Base-by-base conservation (phyloP, 2,329 filamentous ascomycete genomes). In the Fusarium sp. region DNA sequence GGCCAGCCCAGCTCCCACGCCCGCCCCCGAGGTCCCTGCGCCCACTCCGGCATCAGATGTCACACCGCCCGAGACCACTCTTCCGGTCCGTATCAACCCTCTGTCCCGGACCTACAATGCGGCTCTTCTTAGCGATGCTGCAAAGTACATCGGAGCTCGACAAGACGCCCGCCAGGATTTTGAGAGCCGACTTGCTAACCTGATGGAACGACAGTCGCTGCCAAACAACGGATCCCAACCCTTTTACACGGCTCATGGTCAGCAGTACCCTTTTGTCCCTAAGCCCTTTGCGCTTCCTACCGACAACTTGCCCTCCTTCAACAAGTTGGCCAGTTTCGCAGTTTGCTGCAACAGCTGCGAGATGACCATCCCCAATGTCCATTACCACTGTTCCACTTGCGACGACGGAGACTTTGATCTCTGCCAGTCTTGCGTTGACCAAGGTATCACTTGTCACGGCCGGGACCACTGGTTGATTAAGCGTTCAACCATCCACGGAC, bases 271-370 rank as follows among this genome's bases (percentile, higher is more conserved):
- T 35, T 67, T 61, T 30, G 46, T 46, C 26, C 43, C 66, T 8
- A 51, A 52, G 46, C 41, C 46, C 39, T 30, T 30, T 24, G 26
- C 43, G 22, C 20, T 28, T 7, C 30, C 56, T 15, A 24, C 56
- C 20, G 41, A 51, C 7, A 30, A 56, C 15, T 55, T 30, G 28
- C 9, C 28, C 28, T 13, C 5, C 10, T 30, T 11, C 9, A 11
- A 11, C 6, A 30, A 30, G 28, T 11, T 30, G 28, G 52, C 72
- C 41, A 56, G 59, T 35, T 97, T 94, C 80, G 92, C 92, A 14
- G 94, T 99, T 44, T 97, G 92, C 83, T 99, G 96, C 87, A 98
- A 99, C 82, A 87, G 88, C 77, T 99, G 96, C 80, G 91, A 93
- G 71, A 84, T 83, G 64, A 87, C 89, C 41, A 93, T 97, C 74